Conservation (phyloP, 139 green algal genomes). For the Nannochloris sp. region DNA sequence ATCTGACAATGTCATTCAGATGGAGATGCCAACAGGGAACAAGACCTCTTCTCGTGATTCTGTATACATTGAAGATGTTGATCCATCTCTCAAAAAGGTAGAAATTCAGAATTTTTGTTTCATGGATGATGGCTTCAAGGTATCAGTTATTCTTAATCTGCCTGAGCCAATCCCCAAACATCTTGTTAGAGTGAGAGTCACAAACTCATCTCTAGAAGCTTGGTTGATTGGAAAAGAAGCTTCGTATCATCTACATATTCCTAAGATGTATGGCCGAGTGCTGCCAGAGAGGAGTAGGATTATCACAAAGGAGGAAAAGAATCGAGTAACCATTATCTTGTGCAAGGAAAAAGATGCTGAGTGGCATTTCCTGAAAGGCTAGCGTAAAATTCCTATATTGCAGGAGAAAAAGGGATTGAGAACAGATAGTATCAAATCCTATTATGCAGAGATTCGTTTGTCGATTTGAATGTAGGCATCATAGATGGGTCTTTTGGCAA, state of each 20-base stretch:
- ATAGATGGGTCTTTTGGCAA: constrained; percentile 36
- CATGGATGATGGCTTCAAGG: constrained; percentile 25
- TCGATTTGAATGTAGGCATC: constrained; percentile 48
- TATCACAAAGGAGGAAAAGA: constrained; percentile 17
- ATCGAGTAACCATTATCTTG: constrained; percentile 22
- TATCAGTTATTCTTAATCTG: constrained; percentile 18
- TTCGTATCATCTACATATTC: constrained; percentile 25
- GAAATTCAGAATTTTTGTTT: constrained; percentile 27
- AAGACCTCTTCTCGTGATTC: constrained; percentile 6
- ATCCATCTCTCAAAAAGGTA: not conserved
- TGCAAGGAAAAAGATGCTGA: constrained; percentile 26
- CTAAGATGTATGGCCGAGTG: constrained; percentile 18
- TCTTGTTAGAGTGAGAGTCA: not conserved
- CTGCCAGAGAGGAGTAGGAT: constrained; percentile 9
- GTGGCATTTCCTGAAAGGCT: constrained; percentile 32
- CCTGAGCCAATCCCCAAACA: constrained; percentile 15
- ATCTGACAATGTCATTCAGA: not conserved
- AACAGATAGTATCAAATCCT: not conserved
- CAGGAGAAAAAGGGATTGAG: too few species aligned
- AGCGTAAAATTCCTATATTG: not conserved
- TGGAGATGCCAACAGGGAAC: not conserved
- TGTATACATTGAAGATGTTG: constrained; percentile 22
- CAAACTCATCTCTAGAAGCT: constrained; percentile 15
- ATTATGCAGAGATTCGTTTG: constrained; percentile 10
- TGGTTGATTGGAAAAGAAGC: constrained; percentile 14